These are phyloP conservation scores for Plasmodium malariae DNA, from an alignment of 169 alveolate genomes.

Conservation along the genomic window DNA sequence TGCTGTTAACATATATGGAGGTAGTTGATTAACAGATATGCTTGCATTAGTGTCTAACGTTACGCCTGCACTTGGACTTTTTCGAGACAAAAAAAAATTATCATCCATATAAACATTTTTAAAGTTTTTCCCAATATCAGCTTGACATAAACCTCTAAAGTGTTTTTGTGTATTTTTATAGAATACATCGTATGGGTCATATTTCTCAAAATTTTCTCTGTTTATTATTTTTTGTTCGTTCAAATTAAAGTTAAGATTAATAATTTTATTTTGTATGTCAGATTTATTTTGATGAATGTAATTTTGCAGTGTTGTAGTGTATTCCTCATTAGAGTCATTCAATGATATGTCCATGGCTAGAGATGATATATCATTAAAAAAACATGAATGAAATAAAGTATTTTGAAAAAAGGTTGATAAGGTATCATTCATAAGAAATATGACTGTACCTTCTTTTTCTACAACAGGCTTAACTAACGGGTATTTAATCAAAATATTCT, in stretches of 20 bases:
- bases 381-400: constrained; percentile 17
- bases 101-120: neutral
- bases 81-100: no score
- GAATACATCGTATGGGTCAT: neutral
- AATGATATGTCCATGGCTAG: constrained; percentile 37
- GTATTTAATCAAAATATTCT: constrained; percentile 1
- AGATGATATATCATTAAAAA: constrained; percentile 35
- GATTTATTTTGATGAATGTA: neutral
- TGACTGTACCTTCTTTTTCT: constrained; percentile 48
- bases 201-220: constrained; percentile 7
- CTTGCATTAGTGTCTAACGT: neutral
- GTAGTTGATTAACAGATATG: constrained; percentile 6
- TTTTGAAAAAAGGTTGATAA: constrained; percentile 54
- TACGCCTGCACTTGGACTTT: neutral
- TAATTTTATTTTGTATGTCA: constrained; percentile 17
- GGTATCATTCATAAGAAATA: constrained; percentile 25
- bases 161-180: neutral
- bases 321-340: constrained; percentile 43
- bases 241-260: constrained; percentile 9
- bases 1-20: constrained; percentile 39
- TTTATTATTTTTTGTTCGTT: constrained; percentile 24
- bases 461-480: constrained; percentile 42
- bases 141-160: neutral
- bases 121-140: neutral
- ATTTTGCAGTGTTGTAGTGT: neutral